A percentile compares a stretch with the other conserved stretches of the same genome.
Evolutionary conservation across 1,139 yeast genomes (phyloP).

Genomic region (Yamadazyma pseudoaaseri): DNA sequence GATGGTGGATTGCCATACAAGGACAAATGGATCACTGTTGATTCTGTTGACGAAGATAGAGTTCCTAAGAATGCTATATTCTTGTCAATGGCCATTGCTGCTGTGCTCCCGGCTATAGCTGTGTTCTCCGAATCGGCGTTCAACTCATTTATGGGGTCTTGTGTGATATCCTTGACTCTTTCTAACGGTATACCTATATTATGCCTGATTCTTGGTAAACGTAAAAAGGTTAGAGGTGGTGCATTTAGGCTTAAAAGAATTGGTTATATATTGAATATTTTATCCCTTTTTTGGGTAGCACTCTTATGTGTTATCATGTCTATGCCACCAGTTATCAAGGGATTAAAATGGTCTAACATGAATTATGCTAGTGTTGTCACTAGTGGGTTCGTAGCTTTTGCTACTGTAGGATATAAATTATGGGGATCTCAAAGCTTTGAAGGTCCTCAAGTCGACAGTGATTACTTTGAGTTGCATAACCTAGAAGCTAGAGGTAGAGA

Average conservation of each 20-base stretch:
- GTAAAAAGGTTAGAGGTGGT: constrained; percentile 67
- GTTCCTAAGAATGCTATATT: constrained; percentile 75
- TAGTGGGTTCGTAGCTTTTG: constrained; percentile 43
- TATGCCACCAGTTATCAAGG: constrained; percentile 69
- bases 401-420: constrained; percentile 48
- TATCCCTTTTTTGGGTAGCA: constrained; percentile 61
- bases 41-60: constrained; percentile 51
- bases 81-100: constrained; percentile 66
- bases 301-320: constrained; percentile 65
- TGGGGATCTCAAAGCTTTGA: constrained; percentile 65
- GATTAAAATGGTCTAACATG: constrained; percentile 59
- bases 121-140: constrained; percentile 73
- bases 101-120: constrained; percentile 60
- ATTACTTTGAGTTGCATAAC: constrained; percentile 41
- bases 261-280: constrained; percentile 63
- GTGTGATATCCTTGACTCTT: constrained; percentile 71
- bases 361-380: constrained; percentile 73
- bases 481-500: constrained; percentile 18
- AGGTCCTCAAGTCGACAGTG: constrained; percentile 63
- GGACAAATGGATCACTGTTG: constrained; percentile 63
- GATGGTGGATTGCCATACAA: constrained; percentile 83
- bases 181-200: constrained; percentile 79
- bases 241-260: constrained; percentile 64
- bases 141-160: constrained; percentile 85
- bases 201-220: constrained; percentile 57